phyloP scores from a whole-genome alignment of 768 basidiomycete species.

The Russula emetica region DNA sequence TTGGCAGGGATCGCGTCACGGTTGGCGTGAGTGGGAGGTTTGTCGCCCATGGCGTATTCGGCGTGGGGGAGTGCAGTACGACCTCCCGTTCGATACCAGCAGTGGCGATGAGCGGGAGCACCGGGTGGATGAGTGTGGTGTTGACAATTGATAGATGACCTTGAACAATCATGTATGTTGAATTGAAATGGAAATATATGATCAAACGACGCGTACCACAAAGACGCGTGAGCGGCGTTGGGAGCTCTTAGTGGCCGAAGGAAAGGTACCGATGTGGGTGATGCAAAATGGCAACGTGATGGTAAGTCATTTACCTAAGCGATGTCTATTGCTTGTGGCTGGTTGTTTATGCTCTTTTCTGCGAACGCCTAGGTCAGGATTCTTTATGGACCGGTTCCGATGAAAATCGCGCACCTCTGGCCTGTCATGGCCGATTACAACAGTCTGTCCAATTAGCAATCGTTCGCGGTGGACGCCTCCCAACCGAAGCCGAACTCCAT shows the following conservation, averaged over 20 bases:
- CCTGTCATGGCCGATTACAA: slow-evolving; percentile 77
- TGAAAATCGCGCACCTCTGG: slow-evolving; percentile 79
- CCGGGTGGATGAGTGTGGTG: too few relatives aligned
- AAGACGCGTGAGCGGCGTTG: too few relatives aligned
- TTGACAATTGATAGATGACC: too few relatives aligned
- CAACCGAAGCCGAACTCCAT: slow-evolving; percentile 83
- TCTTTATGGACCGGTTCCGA: slow-evolving; percentile 75
- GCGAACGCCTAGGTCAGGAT: slow-evolving; percentile 59
- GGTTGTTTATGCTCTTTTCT: background rate
- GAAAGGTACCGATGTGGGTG: slow-evolving; percentile 58
- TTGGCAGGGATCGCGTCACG: too few relatives aligned
- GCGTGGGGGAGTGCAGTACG: too few relatives aligned
- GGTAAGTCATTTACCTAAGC: slow-evolving; percentile 36
- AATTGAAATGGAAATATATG: too few relatives aligned
- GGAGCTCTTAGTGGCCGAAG: slow-evolving; percentile 44
- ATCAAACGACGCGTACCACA: too few relatives aligned
- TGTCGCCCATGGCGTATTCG: too few relatives aligned
- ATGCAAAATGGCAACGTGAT: slow-evolving; percentile 45
- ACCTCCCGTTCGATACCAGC: too few relatives aligned
- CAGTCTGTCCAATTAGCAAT: slow-evolving; percentile 75
- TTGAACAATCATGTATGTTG: too few relatives aligned
- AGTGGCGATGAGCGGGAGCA: too few relatives aligned
- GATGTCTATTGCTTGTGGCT: background rate
- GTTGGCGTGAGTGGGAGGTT: too few relatives aligned
- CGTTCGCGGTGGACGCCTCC: slow-evolving; percentile 88